Evolutionary conservation across 2,329 filamentous ascomycete genomes (phyloP), one percentile per base, ranked within the genome.

Genomic region (Mycosphaerella sp.): DNA sequence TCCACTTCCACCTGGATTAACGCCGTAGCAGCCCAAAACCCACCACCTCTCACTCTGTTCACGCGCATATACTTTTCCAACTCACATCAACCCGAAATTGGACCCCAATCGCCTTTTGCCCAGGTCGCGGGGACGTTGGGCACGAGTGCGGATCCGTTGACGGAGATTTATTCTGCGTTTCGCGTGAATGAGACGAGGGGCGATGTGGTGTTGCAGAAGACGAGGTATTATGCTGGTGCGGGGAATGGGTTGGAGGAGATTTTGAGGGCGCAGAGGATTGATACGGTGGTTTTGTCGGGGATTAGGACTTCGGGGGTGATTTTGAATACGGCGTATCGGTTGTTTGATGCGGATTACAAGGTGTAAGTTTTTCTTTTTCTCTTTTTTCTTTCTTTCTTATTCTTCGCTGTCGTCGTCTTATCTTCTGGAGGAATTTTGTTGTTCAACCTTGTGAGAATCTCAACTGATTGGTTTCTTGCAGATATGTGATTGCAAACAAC

Each of bases 311-410:
- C 70, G 1, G 74, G 72, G 0, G 74, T 75, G 1, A 67, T 76
- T 5, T 65, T 76, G 64, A 69, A 64, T 42, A 76, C 73, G 8
- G 64, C 70, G 2, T 76, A 76, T 55, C 67, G 67, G 12, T 55
- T 76, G 11, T 76, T 75, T 46, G 72, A 76, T 59, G 54, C 74
- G 36, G 71, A 75, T 52, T 76, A 72, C 51, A 70, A 72, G 9
- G 67, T 76, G 48, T 41, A 41, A 41, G 39, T 41, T 75, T 31
- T 43, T 6, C 38, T 12, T 43, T 64, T 60, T 8, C 21, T 21
- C 3, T 21, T 21, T 21, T 2, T 21, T 21, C 3, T 21, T 21
- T 21, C 21, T 21, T 21, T 21, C 3, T 21, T 21, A 1, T 21
- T 21, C 21, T 17, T 17, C 14, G 14, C 14, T 17, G 3, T 21